phyloP scores from a whole-genome alignment of 495 filamentous ascomycete genomes.

The Penicillium crystallinum region DNA sequence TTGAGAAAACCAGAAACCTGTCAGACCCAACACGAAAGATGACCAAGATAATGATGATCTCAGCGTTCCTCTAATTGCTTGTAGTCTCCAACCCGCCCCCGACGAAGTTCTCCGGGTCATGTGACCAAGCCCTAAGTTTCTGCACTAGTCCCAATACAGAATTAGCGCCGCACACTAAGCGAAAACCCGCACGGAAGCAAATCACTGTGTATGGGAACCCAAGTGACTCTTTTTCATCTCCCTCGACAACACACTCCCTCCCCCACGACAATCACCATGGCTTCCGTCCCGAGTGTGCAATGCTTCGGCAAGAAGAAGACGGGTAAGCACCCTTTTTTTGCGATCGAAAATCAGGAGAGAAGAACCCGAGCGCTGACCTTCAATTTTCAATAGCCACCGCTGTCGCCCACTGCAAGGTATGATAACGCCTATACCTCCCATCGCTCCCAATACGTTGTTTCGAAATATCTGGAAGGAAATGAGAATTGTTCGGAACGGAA shows the following conservation, averaged over 20 bases:
- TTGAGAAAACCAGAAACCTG: neutral
- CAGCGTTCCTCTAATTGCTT: slow-evolving; percentile 12
- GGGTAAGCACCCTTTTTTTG: slow-evolving; percentile 41
- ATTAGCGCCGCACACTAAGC: slow-evolving; percentile 37
- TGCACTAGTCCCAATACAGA: slow-evolving; percentile 11
- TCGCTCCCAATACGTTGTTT: slow-evolving; percentile 17
- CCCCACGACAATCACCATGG: slow-evolving; percentile 58
- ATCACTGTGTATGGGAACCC: slow-evolving; percentile 30
- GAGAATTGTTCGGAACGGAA: slow-evolving; percentile 2
- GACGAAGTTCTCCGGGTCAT: slow-evolving; percentile 12
- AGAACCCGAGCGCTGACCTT: slow-evolving; percentile 31
- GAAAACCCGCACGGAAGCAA: slow-evolving; percentile 42
- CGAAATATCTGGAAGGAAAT: slow-evolving; percentile 10
- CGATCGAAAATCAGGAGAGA: neutral
- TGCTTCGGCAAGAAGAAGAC: slow-evolving; percentile 96
- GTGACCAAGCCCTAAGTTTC: slow-evolving; percentile 29
- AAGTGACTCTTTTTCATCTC: slow-evolving; percentile 30
- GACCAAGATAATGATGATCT: slow-evolving; percentile 16
- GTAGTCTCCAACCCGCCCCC: slow-evolving; percentile 3
- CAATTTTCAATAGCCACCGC: slow-evolving; percentile 57
- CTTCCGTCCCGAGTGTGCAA: slow-evolving; percentile 78
- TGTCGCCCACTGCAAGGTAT: slow-evolving; percentile 93
- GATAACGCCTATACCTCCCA: slow-evolving; percentile 22
- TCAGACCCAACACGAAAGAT: neutral
- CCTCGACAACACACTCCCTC: slow-evolving; percentile 41